Percentiles rank a stretch among this genome's conserved stretches.
Evolutionary conservation across 768 basidiomycete genomes (phyloP).

Genomic region (Cyclocybe cylindracea): DNA sequence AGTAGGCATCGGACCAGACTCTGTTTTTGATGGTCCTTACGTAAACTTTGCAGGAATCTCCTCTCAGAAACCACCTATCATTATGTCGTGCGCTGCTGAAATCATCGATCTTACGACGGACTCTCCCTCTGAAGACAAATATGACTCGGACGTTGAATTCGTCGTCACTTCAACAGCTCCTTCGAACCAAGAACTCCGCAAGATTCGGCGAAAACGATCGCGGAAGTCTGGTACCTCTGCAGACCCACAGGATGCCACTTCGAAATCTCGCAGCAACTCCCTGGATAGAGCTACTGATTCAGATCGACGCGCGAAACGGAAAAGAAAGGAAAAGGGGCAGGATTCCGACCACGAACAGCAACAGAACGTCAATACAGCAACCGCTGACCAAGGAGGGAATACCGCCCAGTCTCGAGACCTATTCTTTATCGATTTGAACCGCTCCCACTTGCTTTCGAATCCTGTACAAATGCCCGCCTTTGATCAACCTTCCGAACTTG

Average conservation of each 20-base stretch:
- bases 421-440: conserved; percentile 7
- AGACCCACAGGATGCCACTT: neutral
- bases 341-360: no score
- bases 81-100: conserved; percentile 12
- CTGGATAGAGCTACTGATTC: neutral
- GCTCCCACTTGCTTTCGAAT: neutral
- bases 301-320: conserved; percentile 2
- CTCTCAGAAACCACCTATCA: neutral
- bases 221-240: conserved; percentile 2
- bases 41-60: no score
- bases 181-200: neutral
- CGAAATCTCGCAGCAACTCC: conserved; percentile 1
- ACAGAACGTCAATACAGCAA: no score
- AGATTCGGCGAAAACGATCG: conserved; percentile 3
- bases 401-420: neutral
- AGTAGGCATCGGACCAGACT: no score
- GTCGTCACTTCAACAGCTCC: neutral
- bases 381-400: neutral
- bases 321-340: neutral
- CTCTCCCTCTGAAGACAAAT: neutral
- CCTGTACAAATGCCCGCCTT: neutral
- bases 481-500: neutral
- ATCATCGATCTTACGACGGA: conserved; percentile 36
- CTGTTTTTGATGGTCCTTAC: no score
- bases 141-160: neutral